A percentile compares a stretch with the other conserved stretches of the same genome.
phyloP scores from a whole-genome alignment of 192 early-diverging fungal species.

The Rhizophlyctis rosea region DNA sequence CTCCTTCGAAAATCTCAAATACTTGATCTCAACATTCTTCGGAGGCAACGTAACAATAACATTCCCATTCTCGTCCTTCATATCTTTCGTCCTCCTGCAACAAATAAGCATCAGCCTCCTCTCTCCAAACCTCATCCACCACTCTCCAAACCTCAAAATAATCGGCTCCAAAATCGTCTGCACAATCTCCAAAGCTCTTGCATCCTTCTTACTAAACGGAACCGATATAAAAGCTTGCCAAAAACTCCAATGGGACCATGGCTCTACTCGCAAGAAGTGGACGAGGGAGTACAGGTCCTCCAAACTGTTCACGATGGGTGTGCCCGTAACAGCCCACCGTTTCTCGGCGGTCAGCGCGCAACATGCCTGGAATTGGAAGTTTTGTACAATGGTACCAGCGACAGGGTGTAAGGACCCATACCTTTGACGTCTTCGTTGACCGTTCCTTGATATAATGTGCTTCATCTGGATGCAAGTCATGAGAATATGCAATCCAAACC shows the following conservation, averaged over 20 bases:
- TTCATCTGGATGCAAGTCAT: too few relatives aligned
- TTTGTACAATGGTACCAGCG: too few relatives aligned
- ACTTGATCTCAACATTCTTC: constrained; percentile 31
- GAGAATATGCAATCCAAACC: too few relatives aligned
- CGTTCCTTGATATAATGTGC: constrained; percentile 82
- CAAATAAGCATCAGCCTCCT: too few relatives aligned
- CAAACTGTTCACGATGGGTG: constrained; percentile 80
- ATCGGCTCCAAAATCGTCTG: constrained; percentile 65
- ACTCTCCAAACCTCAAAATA: too few relatives aligned
- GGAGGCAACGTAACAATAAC: constrained; percentile 72
- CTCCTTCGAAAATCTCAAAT: constrained; percentile 29
- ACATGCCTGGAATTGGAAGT: too few relatives aligned
- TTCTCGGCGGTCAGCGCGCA: constrained; percentile 57
- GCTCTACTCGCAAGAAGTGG: constrained; percentile 71
- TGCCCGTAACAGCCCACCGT: constrained; percentile 91
- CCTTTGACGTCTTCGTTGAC: constrained; percentile 61
- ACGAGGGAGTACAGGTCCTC: constrained; percentile 77
- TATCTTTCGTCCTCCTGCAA: constrained; percentile 82
- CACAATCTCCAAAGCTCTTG: constrained; percentile 35
- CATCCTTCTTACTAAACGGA: constrained; percentile 66
- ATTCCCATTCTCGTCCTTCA: too few relatives aligned
- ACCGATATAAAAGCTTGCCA: constrained; percentile 75
- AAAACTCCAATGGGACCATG: constrained; percentile 66
- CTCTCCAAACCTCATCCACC: too few relatives aligned
- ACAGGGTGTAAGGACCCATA: too few relatives aligned